These are phyloP conservation scores for Boechera retrofracta DNA, from an alignment of 345 rosid species.

Conservation along the genomic window DNA sequence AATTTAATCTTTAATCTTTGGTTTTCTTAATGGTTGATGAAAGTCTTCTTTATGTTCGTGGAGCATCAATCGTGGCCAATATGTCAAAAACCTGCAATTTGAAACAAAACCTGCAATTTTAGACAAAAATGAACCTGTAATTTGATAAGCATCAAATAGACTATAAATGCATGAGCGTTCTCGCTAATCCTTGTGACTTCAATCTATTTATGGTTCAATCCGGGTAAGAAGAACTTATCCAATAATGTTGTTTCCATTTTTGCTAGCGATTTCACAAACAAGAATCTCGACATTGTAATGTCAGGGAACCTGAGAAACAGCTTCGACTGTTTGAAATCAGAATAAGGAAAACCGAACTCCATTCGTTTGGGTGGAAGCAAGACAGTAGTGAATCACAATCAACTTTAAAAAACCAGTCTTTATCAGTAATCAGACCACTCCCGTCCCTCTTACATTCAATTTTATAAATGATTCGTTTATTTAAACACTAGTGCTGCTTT, in stretches of 20 bases:
- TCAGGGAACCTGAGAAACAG: conserved; percentile 82
- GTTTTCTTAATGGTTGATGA: no score
- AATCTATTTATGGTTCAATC: conserved; percentile 95
- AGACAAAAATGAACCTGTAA: no score
- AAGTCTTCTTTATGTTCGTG: no score
- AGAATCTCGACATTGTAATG: conserved; percentile 18
- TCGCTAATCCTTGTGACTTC: conserved; percentile 91
- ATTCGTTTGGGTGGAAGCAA: conserved; percentile 93
- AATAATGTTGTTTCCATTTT: not conserved
- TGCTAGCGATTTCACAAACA: not conserved
- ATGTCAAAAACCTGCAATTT: no score
- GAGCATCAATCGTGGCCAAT: no score
- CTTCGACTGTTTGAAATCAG: conserved; percentile 81
- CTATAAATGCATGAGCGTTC: conserved; percentile 93
- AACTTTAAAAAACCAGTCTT: conserved; percentile 81
- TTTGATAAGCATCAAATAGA: conserved; percentile 68
- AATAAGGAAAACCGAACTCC: conserved; percentile 77
- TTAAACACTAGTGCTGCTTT: not conserved
- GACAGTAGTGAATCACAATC: conserved; percentile 94
- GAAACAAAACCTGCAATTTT: no score
- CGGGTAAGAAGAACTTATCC: conserved; percentile 59
- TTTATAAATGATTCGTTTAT: not conserved
- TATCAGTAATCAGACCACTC: conserved; percentile 1
- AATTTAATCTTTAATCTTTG: no score
- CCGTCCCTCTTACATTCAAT: not conserved